Evolutionary conservation across 1,139 yeast species (phyloP), one percentile per base, ranked within the genome.

Genomic region (Kurtzmaniella quercitrusa): DNA sequence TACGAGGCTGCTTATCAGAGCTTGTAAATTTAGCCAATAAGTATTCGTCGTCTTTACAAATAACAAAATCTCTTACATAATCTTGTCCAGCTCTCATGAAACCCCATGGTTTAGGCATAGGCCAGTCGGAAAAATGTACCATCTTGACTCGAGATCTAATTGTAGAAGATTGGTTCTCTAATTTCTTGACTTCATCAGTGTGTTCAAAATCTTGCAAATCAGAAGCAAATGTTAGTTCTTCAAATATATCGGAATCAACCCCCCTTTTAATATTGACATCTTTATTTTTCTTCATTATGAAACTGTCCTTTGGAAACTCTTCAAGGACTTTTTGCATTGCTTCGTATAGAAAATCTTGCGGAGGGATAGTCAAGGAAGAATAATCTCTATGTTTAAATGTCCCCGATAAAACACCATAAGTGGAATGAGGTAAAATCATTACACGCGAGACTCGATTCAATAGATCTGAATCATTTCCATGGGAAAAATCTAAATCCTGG

Each of bases 71-170:
- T 16, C 32, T 20, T 9, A 41, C 18, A 23, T 37, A 41, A 33
- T 17, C 14, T 11, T 20, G 16, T 6, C 16, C 15, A 3, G 12
- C 12, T 12, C 32, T 30, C 8, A 14, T n/a, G 5, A n/a, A 9
- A 3, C 28, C 12, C 43, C 43, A 40, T 14, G 43, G 43, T 26
- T 40, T 40, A n/a, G 43, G 43, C 2, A 40, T 28, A 7, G 43
- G 43, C 21, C 23, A 40, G 34, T 40, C 43, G 3, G 43, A 40
- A 36, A 26, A 40, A 23, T 40, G 43, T 5, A 37, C 38, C 9
- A 33, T 5, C 21, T 41, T 37, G 12, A 41, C 28, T n/a, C 16
- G 18, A 2, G 19, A 16, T 33, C 32, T 19, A 9, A 38, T 20
- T 15, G 20, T 32, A 3, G 19, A 11, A 14, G 38, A 8, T 16